A percentile compares a stretch with the other conserved stretches of the same genome.
Conservation (phyloP, 176 grass and related monocot species). For the Oryza longistaminata region DNA sequence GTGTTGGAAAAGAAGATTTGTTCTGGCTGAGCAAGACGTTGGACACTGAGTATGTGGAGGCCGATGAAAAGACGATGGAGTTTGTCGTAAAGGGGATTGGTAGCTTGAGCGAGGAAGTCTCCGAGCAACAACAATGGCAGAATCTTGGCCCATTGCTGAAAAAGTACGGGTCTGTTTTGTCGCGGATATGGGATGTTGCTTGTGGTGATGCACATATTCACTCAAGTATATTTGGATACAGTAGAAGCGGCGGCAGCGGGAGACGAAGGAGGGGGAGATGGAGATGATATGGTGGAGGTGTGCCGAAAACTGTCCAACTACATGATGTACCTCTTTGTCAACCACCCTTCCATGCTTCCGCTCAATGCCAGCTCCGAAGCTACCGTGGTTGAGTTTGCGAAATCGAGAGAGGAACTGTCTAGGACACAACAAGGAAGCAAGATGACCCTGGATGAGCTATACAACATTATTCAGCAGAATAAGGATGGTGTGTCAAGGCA, state of each 20-base stretch:
- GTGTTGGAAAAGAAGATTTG: not conserved
- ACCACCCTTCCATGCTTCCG: not conserved
- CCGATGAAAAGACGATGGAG: not conserved
- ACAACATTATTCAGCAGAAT: too few species aligned
- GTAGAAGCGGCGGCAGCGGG: too few species aligned
- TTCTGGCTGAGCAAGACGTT: slow-evolving; percentile 2
- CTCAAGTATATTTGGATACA: not conserved
- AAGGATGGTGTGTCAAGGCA: too few species aligned
- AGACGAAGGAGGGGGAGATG: not conserved
- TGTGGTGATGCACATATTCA: not conserved
- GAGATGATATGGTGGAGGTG: not conserved
- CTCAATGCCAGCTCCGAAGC: not conserved
- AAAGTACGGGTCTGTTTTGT: not conserved
- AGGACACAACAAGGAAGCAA: too few species aligned
- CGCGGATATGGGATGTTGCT: not conserved
- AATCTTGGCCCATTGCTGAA: too few species aligned
- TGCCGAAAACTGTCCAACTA: slow-evolving; percentile 6
- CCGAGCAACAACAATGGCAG: not conserved
- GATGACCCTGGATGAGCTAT: too few species aligned
- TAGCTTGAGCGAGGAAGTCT: not conserved
- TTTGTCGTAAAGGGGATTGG: not conserved
- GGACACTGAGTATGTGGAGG: not conserved
- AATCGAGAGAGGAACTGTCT: too few species aligned
- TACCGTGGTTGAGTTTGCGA: not conserved
- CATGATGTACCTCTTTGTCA: slow-evolving; percentile 12